A percentile compares a stretch with the other conserved stretches of the same genome.
phyloP scores from a whole-genome alignment of 2,329 filamentous ascomycete species.

The Paramyrothecium sp. region DNA sequence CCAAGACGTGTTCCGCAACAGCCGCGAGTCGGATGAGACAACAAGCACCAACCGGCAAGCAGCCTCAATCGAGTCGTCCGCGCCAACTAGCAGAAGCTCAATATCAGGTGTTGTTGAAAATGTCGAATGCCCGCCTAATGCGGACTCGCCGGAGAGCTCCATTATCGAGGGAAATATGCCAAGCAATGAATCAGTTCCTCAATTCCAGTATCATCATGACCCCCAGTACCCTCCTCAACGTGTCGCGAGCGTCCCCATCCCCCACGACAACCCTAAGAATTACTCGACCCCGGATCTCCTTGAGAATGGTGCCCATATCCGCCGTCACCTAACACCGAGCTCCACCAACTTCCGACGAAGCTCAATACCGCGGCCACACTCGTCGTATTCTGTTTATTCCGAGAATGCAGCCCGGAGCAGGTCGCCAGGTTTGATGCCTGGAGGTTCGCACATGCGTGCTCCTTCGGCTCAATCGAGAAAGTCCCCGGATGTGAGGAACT shows the following conservation, averaged over 20 bases:
- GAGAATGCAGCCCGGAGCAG: slow-evolving; percentile 66
- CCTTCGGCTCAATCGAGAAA: slow-evolving; percentile 50
- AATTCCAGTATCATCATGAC: slow-evolving; percentile 64
- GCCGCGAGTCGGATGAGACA: slow-evolving; percentile 53
- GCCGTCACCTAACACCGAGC: slow-evolving; percentile 62
- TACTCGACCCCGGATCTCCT: slow-evolving; percentile 49
- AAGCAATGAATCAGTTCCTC: slow-evolving; percentile 47
- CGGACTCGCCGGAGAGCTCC: slow-evolving; percentile 50
- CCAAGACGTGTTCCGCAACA: slow-evolving; percentile 42
- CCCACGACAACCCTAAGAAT: slow-evolving; percentile 36
- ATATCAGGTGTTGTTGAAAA: slow-evolving; percentile 49
- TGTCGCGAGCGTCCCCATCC: slow-evolving; percentile 41
- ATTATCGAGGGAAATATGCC: slow-evolving; percentile 42
- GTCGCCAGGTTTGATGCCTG: slow-evolving; percentile 48
- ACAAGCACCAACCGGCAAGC: slow-evolving; percentile 47
- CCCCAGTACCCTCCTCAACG: slow-evolving; percentile 45
- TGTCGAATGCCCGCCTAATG: slow-evolving; percentile 41
- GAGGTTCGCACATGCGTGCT: slow-evolving; percentile 42
- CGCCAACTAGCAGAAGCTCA: slow-evolving; percentile 56
- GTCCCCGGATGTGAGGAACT: slow-evolving; percentile 53
- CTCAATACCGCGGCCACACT: slow-evolving; percentile 67
- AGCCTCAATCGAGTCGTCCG: slow-evolving; percentile 50
- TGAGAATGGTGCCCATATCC: slow-evolving; percentile 50
- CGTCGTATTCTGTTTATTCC: slow-evolving; percentile 72
- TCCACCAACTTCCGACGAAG: slow-evolving; percentile 53